Evolutionary conservation across 2,329 filamentous ascomycete species (phyloP), one percentile per base, ranked within the genome.

Genomic region (Ramularia collo-cygni): DNA sequence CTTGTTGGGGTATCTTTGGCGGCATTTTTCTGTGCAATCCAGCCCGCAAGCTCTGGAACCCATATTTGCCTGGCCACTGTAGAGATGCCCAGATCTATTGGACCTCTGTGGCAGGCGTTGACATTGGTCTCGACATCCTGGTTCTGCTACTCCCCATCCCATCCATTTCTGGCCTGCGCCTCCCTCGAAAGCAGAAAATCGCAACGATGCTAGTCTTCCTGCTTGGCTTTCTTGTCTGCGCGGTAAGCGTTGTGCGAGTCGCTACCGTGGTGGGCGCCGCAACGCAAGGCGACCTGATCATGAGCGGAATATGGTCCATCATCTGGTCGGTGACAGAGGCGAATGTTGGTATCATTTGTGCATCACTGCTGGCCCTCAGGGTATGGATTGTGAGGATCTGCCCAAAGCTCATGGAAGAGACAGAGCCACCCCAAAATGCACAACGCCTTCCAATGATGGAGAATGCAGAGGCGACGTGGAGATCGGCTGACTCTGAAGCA

Each of bases 121-220:
- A 69, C 38, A 70, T 71, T 15, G 43, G 58, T 4, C 64, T 68
- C 3, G 69, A 71, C 43, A 47, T 71, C 13, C 54, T 58, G 1
- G 63, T 70, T 10, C 48, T 71, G 4, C 35, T 65, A n/a, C 59
- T 72, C 18, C 69, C 69, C 0, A 63, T 72, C 28, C 67, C 66
- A 3, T 62, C 64, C 5, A 55, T 71, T 13, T 47, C 55, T 3
- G 50, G 55, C 2, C 56, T 72, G 6, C 60, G 64, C 17, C 51
- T 72, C 3, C 67, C 68, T 0, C 52, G 46, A 19, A 64, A 54
- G 38, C 67, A 72, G 46, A 70, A 64, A 40, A 26, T 64, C 30
- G 60, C 55, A 2, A 51, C 70, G 13, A 60, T 66, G 17, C 49
- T 62, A 1, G 59, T 71, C 31, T 72, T 72, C 52, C 54, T 63